A percentile compares a stretch with the other conserved stretches of the same genome.
Evolutionary conservation across 208 protist genomes (phyloP).

Genomic region (Trypanosoma lewisi): DNA sequence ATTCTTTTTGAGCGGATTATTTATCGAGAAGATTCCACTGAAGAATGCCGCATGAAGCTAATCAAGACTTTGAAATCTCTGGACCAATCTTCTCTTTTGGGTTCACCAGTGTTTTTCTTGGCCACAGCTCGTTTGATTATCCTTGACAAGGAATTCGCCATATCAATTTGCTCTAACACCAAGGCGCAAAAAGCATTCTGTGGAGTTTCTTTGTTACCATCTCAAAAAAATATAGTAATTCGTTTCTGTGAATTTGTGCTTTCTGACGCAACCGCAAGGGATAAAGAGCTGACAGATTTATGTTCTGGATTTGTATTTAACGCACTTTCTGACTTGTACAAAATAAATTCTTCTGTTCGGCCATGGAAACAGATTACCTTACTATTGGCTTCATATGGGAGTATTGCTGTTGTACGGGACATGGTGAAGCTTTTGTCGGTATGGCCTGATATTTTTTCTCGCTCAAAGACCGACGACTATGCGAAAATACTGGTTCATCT

Average conservation of each 20-base stretch:
- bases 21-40: conserved; percentile 72
- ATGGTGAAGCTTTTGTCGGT: conserved; percentile 33
- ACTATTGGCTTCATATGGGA: conserved; percentile 38
- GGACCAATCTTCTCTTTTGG: conserved; percentile 29
- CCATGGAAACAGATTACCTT: conserved; percentile 45
- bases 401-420: conserved; percentile 27
- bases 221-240: conserved; percentile 9
- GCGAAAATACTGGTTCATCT: conserved; percentile 45
- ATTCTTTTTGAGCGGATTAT: conserved; percentile 64
- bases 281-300: conserved; percentile 6
- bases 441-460: conserved; percentile 50
- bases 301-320: conserved; percentile 43
- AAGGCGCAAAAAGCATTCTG: conserved; percentile 21
- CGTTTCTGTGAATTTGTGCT: conserved; percentile 24
- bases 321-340: conserved; percentile 26
- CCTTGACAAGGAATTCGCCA: conserved; percentile 41
- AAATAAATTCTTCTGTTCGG: conserved; percentile 20
- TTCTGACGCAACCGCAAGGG: conserved; percentile 6
- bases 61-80: conserved; percentile 32
- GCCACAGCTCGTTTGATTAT: conserved; percentile 51
- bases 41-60: conserved; percentile 36
- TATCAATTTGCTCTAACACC: conserved; percentile 5
- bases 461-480: conserved; percentile 42
- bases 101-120: conserved; percentile 47
- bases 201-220: neutral